Base-by-base conservation (phyloP, 2,329 filamentous ascomycete genomes). In the Aspergillus puulaauensis region DNA sequence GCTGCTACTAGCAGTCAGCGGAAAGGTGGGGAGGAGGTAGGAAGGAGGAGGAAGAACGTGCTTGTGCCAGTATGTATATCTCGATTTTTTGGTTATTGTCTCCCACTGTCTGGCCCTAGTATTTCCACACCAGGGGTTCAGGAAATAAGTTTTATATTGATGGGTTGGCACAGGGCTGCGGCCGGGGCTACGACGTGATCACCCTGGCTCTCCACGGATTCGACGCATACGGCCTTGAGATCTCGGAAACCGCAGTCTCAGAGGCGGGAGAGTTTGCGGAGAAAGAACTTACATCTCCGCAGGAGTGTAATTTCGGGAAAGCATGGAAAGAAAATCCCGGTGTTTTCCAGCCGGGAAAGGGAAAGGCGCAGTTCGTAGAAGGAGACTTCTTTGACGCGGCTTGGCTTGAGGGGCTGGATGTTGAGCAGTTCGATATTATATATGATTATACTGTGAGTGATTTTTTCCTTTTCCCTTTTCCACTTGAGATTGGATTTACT, bases 301-400 rank as follows among this genome's bases (percentile, higher is more conserved):
- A 56, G 8, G 48, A n/a, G 8, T 55, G 65, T 41, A 63, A 70
- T 50, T 67, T 68, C 40, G 61, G 53, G 17, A 4, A 35, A 60
- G 2, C n/a, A 9, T 23, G 15, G 12, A 6, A 31, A 7, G 6
- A 5, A 12, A 12, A 51, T 7, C 7, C n/a, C 17, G 31, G 37
- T 27, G n/a, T 7, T 19, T 11, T 17, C 12, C 50, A 17, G 9
- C 6, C 12, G 6, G 43, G 43, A n/a, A 19, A 6, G 1, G 41
- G 56, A 4, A 43, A 40, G 8, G 27, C 87, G 87, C 0, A 76
- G 2, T 88, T 85, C 76, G 59, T 89, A 4, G 66, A 73, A 2
- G 87, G 83, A 0, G 87, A 92, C 17, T 63, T 65, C 12, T 62
- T 65, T 35, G 17, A 39, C 15, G 40, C 47, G 0, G 43, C 56